Percentiles rank a stretch among this genome's conserved stretches.
Evolutionary conservation across 768 basidiomycete species (phyloP).

Genomic region (Infundibulicybe gibba): DNA sequence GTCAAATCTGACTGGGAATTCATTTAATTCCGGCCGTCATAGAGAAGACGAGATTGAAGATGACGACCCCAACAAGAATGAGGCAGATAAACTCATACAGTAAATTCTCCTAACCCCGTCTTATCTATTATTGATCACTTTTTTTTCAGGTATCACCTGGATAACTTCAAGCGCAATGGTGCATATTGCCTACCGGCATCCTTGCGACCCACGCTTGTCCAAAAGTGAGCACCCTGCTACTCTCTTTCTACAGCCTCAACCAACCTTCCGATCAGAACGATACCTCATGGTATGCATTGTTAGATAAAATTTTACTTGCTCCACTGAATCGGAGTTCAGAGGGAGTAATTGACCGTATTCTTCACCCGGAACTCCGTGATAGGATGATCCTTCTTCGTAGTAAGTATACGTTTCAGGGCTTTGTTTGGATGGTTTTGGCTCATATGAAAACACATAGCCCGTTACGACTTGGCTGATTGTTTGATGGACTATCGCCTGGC

Average conservation of each 20-base stretch:
- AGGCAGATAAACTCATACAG: constrained; percentile 83
- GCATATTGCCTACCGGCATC: constrained; percentile 87
- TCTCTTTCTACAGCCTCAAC: neutral
- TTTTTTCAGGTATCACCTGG: constrained; percentile 76
- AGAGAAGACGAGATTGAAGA: constrained; percentile 54
- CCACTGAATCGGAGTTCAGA: constrained; percentile 42
- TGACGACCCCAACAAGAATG: constrained; percentile 68
- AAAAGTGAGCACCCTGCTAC: constrained; percentile 46
- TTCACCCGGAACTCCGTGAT: constrained; percentile 88
- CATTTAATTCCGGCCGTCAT: constrained; percentile 28
- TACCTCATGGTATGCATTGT: constrained; percentile 69
- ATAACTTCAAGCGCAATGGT: constrained; percentile 84
- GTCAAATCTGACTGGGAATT: constrained; percentile 43
- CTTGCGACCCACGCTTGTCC: constrained; percentile 83
- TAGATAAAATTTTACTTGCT: neutral
- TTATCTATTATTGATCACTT: constrained; percentile 1
- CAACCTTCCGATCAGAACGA: constrained; percentile 44
- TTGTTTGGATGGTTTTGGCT: neutral
- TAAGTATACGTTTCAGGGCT: constrained; percentile 23
- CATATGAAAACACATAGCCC: constrained; percentile 38
- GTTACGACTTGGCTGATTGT: constrained; percentile 78
- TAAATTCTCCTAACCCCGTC: constrained; percentile 27
- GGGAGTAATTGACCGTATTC: constrained; percentile 85
- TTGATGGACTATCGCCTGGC: constrained; percentile 67
- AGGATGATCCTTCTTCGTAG: constrained; percentile 87